These are phyloP conservation scores for Adansonia madagascariensis DNA, from an alignment of 441 rosid genomes.

Conservation along the genomic window DNA sequence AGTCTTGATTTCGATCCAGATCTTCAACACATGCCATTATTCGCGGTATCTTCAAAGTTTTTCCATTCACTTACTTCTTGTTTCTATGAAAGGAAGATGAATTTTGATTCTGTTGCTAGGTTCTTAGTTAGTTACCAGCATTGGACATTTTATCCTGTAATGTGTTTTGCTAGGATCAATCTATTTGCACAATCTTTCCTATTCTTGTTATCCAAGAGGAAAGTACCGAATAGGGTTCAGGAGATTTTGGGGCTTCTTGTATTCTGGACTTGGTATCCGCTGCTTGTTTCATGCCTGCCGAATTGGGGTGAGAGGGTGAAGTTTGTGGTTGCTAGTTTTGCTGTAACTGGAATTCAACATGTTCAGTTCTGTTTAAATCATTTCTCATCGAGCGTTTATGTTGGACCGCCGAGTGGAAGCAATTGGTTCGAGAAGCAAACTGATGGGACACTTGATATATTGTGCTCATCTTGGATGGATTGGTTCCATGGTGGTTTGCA, in stretches of 20 bases:
- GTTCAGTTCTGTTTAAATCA: conserved; percentile 73
- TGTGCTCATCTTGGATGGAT: conserved; percentile 62
- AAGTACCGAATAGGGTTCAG: conserved; percentile 44
- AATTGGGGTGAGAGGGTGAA: conserved; percentile 58
- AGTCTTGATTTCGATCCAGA: conserved; percentile 73
- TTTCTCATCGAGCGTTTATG: conserved; percentile 56
- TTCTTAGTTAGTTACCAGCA: conserved; percentile 70
- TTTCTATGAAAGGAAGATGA: conserved; percentile 61
- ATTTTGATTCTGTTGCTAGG: conserved; percentile 51
- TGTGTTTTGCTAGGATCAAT: conserved; percentile 71
- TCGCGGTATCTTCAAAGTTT: conserved; percentile 62
- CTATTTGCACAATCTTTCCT: conserved; percentile 53
- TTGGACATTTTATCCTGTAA: conserved; percentile 64
- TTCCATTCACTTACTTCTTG: conserved; percentile 51
- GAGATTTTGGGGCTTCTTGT: conserved; percentile 53
- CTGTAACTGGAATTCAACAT: conserved; percentile 63
- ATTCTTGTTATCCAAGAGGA: conserved; percentile 48
- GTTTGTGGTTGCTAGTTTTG: conserved; percentile 54
- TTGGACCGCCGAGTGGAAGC: conserved; percentile 54
- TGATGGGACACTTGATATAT: conserved; percentile 51
- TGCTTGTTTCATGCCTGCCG: conserved; percentile 64
- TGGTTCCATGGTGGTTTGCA: conserved; percentile 82
- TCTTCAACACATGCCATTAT: conserved; percentile 73
- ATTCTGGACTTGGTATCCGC: conserved; percentile 69
- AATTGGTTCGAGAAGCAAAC: conserved; percentile 70